A percentile compares a stretch with the other conserved stretches of the same genome.
Evolutionary conservation across 2,329 filamentous ascomycete species (phyloP).

Genomic region (Colletotrichum viniferum): DNA sequence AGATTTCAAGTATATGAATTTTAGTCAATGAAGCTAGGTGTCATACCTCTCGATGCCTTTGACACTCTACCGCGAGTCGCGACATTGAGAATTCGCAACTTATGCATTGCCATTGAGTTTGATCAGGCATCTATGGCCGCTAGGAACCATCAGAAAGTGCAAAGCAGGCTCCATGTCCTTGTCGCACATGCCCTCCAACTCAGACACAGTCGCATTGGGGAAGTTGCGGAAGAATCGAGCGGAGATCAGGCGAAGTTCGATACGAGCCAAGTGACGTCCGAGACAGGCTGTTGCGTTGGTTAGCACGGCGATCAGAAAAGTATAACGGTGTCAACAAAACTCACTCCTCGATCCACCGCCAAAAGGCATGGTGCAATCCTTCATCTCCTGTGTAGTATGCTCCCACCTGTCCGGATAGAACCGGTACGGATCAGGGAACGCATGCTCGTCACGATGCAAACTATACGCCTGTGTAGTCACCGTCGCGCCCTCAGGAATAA

Average conservation of each 20-base stretch:
- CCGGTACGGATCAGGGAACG: conserved; percentile 45
- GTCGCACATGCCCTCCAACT: conserved; percentile 37
- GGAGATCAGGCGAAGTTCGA: conserved; percentile 57
- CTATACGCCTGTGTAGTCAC: conserved; percentile 50
- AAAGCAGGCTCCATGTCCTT: conserved; percentile 37
- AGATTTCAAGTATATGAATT: no score
- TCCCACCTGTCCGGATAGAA: conserved; percentile 6
- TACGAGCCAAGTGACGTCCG: conserved; percentile 61
- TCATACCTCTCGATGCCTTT: no score
- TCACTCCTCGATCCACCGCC: conserved; percentile 45
- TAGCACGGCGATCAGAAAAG: neutral
- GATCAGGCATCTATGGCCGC: conserved; percentile 35
- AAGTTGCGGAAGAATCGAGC: conserved; percentile 58
- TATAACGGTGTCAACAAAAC: neutral
- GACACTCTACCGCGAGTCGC: no score
- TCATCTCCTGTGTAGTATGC: conserved; percentile 39
- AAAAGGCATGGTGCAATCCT: conserved; percentile 56
- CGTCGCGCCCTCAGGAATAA: conserved; percentile 41
- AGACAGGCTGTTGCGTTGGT: conserved; percentile 43
- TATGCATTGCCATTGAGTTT: neutral
- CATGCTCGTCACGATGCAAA: conserved; percentile 45
- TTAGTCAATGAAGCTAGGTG: rapidly evolving
- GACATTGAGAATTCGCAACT: neutral
- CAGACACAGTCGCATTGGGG: conserved; percentile 32
- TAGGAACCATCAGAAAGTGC: conserved; percentile 37